Base-by-base conservation (phyloP, 805 yeast species). In the Kuraishia piskuri region DNA sequence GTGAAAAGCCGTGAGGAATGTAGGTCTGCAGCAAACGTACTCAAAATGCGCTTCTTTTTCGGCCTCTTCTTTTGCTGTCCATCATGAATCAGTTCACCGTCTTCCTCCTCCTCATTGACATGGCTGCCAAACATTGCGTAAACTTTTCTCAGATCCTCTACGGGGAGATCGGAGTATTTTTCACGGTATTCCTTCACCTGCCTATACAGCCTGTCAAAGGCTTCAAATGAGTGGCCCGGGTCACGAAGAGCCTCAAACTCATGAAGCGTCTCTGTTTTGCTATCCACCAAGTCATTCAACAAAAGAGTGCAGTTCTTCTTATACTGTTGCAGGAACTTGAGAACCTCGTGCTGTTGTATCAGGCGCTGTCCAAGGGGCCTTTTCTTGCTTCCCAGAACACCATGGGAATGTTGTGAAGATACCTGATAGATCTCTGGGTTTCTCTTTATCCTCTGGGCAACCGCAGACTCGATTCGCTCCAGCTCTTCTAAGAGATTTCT, bases 271-370 rank as follows among this genome's bases (percentile, higher is more conserved):
- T 52, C 25, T 22, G 53, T 22, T 3, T 40, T 55, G 19, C 36
- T 31, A 8, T 36, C 52, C 21, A 20, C 10, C 36, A 50, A 49
- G 50, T 47, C 37, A 17, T 54, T 46, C 3, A 60, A 58, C 4
- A 71, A 37, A 22, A 62, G 55, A 3, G 55, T 52, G 20, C 68
- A 58, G 50, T 65, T 72, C 48, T 58, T 65, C 46, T 65, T 66
- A 59, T 79, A 82, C 52, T 79, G 76, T 8, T 73, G 68, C 3
- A 78, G 58, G 52, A 90, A 78, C 46, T 64, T 57, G 20, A 70
- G 69, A 8, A 87, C 73, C 63, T 90, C 96, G 65, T 84, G 88
- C 59, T 84, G 83, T 59, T 85, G 91, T 21, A 80, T 55, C 0
- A 80, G 57, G 0, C 82, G 70, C 54, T 84, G 84, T 56, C 79